phyloP scores from a whole-genome alignment of 1,284 basidiomycete genomes.

The Rhodotorula sp. region DNA sequence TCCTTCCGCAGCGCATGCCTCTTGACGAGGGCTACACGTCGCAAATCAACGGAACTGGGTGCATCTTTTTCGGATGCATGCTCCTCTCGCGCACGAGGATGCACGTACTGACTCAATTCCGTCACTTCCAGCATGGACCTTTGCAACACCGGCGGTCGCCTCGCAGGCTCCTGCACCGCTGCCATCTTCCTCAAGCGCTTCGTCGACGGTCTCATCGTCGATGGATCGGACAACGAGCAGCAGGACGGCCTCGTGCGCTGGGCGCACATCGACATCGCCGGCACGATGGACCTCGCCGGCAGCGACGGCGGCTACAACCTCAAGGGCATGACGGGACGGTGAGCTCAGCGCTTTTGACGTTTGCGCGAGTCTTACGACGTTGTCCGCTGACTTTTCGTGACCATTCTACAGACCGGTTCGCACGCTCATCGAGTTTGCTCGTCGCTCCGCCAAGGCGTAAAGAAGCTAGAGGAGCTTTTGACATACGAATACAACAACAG shows the following conservation, averaged over 20 bases:
- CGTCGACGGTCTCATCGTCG: constrained; percentile 54
- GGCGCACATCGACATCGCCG: constrained; percentile 75
- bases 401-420: constrained; percentile 12
- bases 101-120: too few relatives aligned
- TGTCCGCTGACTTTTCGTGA: not conserved
- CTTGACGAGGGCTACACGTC: constrained; percentile 73
- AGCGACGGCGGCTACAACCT: constrained; percentile 36
- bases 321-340: constrained; percentile 36
- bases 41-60: constrained; percentile 70
- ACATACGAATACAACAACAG: not conserved
- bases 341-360: not conserved
- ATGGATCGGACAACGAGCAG: constrained; percentile 56
- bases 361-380: not conserved
- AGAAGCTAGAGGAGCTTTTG: not conserved
- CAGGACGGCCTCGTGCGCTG: constrained; percentile 35
- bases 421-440: constrained; percentile 36
- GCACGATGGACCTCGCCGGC: constrained; percentile 50
- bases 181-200: constrained; percentile 79
- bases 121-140: constrained; percentile 8
- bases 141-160: constrained; percentile 63
- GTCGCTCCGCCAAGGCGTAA: constrained; percentile 25
- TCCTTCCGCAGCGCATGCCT: constrained; percentile 45
- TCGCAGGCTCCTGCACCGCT: constrained; percentile 75
- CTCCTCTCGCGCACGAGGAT: not conserved
- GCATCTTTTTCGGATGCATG: constrained; percentile 3